Base-by-base conservation (phyloP, 495 filamentous ascomycete genomes). In the Oidiodendron maius region DNA sequence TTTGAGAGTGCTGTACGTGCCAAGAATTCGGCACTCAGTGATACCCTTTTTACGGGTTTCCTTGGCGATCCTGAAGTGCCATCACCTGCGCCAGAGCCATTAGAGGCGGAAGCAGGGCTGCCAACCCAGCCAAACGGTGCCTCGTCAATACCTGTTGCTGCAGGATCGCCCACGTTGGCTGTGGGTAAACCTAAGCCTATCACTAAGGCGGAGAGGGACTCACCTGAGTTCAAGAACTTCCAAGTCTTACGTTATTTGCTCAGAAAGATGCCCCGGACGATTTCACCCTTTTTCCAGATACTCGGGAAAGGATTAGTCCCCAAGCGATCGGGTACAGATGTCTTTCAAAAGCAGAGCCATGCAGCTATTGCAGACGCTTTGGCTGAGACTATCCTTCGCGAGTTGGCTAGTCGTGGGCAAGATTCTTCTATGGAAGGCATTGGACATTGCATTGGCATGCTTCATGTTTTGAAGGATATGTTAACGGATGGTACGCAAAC, bases 291-390 rank as follows among this genome's bases (percentile, higher is more conserved):
- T 58, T 84, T 89, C 61, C 87, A 91, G 49, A 70, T 69, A 10
- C 71, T 97, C 26, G 91, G 88, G 5, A 91, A 88, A 61, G 77
- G 82, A 22, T 68, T 98, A 10, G 69, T 95, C 10, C 74, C 77
- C 24, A 86, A 87, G 50, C 77, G 87, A 18, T 76, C 74, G 44
- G 70, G 15, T 17, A 9, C 69, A 16, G 89, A 96, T 53, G 35
- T 66, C 3, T 75, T 60, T 75, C 64, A 75, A 67, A 77, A 76
- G 51, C 81, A 88, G 40, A 88, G 86, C 40, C 77, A 82, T 41
- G 53, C 70, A 57, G 78, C 76, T 58, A 81, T 97, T 16, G 86
- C 89, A 1, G 85, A 94, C 46, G 78, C 84, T 8, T 74, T 97
- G 49, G 89, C 86, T 8, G 71, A 82, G 40, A 77, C 79, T 40